phyloP scores from a whole-genome alignment of 108 stramenopile species.

The Epipyxis sp. region DNA sequence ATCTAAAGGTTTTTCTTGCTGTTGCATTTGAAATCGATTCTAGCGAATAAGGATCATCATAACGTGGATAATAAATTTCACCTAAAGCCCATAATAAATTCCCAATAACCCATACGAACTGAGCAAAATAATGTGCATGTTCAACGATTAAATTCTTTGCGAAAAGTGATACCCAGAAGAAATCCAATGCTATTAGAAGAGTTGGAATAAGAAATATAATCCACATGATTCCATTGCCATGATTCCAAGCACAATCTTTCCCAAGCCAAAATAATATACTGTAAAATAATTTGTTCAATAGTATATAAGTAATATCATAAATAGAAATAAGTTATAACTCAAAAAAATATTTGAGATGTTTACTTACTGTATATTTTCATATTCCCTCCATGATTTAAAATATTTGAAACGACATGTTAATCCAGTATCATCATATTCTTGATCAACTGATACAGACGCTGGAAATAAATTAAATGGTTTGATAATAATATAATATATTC shows the following conservation, averaged over 20 bases:
- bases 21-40: not conserved
- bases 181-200: slow-evolving; percentile 1
- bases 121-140: slow-evolving; percentile 10
- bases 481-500: not conserved
- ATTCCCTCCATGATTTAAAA: not conserved
- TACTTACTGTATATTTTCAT: no score
- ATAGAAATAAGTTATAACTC: not conserved
- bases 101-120: slow-evolving; percentile 24
- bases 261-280: slow-evolving; percentile 16
- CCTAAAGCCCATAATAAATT: slow-evolving; percentile 21
- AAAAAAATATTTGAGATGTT: not conserved
- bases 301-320: not conserved
- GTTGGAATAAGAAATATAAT: slow-evolving; percentile 9
- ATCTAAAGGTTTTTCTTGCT: not conserved
- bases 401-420: not conserved
- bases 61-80: not conserved
- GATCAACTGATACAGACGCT: not conserved
- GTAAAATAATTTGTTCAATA: not conserved
- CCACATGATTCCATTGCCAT: not conserved
- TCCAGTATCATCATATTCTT: not conserved
- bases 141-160: slow-evolving; percentile 17
- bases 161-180: not conserved
- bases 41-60: not conserved
- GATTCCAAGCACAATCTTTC: slow-evolving; percentile 18
- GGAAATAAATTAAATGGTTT: not conserved